Base-by-base conservation (phyloP, 208 protist genomes). In the Endotrypanum monterogeii region DNA sequence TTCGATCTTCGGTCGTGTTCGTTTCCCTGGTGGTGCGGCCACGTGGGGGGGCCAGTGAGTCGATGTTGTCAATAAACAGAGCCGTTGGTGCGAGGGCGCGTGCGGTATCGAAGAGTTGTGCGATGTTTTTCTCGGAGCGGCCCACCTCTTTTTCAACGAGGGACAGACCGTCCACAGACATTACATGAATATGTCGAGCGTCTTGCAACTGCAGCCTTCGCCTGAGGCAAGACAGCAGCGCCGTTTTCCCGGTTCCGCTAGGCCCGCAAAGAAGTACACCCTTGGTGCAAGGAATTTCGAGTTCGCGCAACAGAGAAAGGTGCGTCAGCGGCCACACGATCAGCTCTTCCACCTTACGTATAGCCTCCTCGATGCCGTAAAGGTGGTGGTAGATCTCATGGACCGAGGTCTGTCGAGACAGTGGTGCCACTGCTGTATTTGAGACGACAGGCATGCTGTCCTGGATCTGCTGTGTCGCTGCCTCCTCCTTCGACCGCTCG, bases 41-140 rank as follows among this genome's bases (percentile, higher is more conserved):
- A 50, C 96, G 91, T 25, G 89, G 89, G 18, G 88, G 87, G 5
- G 96, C 94, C 61, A 98, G 81, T 28, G 91, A 89, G 65, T 98
- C 96, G 57, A 98, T 80, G 77, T 98, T 96, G 83, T 98, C 94
- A 58, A 98, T 83, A 71, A 98, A 93, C 28, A 98, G 79, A 28
- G 89, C 92, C 32, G 89, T 88, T 3, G 94, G 94, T 16, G 93
- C 80, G 9, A 68, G 70, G 8, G 83, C 74, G 41, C 94, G 86
- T 41, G 96, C 96, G 25, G 79, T 67, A 28, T 77, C 73, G 69
- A 98, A 98, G 51, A 98, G 73, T 51, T 85, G 56, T 3, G 82
- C 86, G 65, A 98, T 95, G 79, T 96, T 95, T 73, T 90, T 90
- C 81, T 97, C 93, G 28, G 92, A 91, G 48, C 84, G 69, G 1